Conservation (phyloP, 345 rosid species). For the Rhizophora mangle region DNA sequence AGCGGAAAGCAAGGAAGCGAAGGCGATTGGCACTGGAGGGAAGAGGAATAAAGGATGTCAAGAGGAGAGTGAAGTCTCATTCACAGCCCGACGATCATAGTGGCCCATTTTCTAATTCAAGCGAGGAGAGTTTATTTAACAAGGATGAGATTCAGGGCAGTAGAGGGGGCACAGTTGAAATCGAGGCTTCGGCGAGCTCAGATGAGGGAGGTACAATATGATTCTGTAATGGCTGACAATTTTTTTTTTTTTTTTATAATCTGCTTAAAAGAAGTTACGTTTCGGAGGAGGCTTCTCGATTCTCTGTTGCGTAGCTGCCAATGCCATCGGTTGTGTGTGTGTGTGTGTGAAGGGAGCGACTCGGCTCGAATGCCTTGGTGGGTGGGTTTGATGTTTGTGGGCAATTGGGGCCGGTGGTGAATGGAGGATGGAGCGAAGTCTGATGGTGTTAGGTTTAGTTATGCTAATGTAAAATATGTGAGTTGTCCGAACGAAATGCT, state of each 20-base stretch:
- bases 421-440: too few species aligned
- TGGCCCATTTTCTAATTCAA: conserved; percentile 57
- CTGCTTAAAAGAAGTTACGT: too few species aligned
- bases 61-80: conserved; percentile 52
- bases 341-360: too few species aligned
- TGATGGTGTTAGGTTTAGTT: too few species aligned
- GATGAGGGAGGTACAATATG: conserved; percentile 44
- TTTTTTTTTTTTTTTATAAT: too few species aligned
- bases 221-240: neutral
- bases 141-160: conserved; percentile 56
- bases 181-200: conserved; percentile 55
- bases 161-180: conserved; percentile 31
- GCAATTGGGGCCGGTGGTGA: too few species aligned
- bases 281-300: neutral
- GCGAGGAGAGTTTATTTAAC: conserved; percentile 64
- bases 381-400: too few species aligned
- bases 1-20: conserved; percentile 82
- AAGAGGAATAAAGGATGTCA: conserved; percentile 63
- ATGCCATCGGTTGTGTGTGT: neutral
- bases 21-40: conserved; percentile 76
- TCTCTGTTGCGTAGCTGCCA: neutral
- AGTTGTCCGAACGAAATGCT: too few species aligned
- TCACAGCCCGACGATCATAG: conserved; percentile 40
- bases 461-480: too few species aligned
- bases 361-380: too few species aligned